Evolutionary conservation across 116 monocot species (phyloP).

Genomic region (Papilionanthe hybrid): DNA sequence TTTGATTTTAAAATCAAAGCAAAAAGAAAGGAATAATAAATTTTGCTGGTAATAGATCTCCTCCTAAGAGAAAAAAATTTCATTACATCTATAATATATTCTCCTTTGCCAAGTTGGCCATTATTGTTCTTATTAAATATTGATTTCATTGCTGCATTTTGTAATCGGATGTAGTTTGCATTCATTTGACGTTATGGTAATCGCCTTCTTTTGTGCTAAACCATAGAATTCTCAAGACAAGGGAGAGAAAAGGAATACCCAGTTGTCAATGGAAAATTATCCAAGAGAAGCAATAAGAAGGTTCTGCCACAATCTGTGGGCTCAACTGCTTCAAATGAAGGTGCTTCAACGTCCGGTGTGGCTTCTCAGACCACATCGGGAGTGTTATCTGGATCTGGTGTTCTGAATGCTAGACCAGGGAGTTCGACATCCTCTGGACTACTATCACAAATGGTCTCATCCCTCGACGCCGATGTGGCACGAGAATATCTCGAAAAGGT

Average conservation of each 20-base stretch:
- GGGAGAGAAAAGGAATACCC: slow-evolving; percentile 66
- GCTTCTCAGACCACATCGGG: slow-evolving; percentile 89
- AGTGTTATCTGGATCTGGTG: slow-evolving; percentile 91
- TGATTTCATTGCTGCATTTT: background rate
- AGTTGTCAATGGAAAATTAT: slow-evolving; percentile 36
- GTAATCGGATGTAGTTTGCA: background rate
- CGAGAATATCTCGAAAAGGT: slow-evolving; percentile 97
- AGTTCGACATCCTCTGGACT: slow-evolving; percentile 93
- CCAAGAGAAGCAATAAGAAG: slow-evolving; percentile 44
- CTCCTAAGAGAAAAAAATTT: too few species aligned
- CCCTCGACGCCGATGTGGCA: slow-evolving; percentile 80
- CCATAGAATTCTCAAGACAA: slow-evolving; percentile 78
- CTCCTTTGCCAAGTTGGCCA: background rate
- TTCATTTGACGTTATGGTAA: background rate
- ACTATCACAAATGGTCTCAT: slow-evolving; percentile 85
- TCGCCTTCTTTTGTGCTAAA: background rate
- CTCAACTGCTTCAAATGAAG: slow-evolving; percentile 55
- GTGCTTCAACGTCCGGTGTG: slow-evolving; percentile 72
- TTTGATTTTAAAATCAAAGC: too few species aligned
- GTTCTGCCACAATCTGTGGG: slow-evolving; percentile 20
- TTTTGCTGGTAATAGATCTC: too few species aligned
- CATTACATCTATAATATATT: background rate
- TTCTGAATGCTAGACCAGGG: slow-evolving; percentile 86
- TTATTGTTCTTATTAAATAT: background rate
- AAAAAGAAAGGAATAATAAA: too few species aligned